Conservation (phyloP, 129 eudicot genomes). For the Calendula officinalis region DNA sequence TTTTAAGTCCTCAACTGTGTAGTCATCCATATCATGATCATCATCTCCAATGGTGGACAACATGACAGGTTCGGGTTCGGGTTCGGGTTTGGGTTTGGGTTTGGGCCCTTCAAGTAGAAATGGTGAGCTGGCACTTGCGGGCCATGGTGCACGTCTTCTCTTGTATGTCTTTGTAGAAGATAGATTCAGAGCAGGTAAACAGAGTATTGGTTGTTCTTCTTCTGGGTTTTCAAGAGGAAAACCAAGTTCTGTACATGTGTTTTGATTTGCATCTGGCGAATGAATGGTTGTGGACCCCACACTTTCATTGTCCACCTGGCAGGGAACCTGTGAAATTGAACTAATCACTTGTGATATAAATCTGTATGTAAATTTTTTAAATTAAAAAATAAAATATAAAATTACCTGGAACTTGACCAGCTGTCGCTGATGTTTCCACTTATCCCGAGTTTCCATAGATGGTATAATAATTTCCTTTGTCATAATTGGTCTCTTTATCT, state of each 20-base stretch:
- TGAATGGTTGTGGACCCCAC: conserved; percentile 21
- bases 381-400: neutral
- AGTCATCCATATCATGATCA: conserved; percentile 18
- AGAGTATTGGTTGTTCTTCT: neutral
- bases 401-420: conserved; percentile 32
- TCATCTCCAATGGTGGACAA: conserved; percentile 1
- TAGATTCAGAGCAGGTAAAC: neutral
- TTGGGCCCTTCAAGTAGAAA: conserved; percentile 18
- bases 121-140: conserved; percentile 21
- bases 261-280: conserved; percentile 17
- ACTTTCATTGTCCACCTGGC: conserved; percentile 40
- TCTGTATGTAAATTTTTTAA: neutral
- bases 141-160: conserved; percentile 19
- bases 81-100: neutral
- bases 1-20: conserved; percentile 31
- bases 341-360: neutral
- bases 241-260: neutral
- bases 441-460: conserved; percentile 24
- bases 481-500: conserved; percentile 18
- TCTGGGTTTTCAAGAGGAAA: conserved; percentile 18
- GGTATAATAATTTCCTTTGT: conserved; percentile 19
- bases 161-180: conserved; percentile 25
- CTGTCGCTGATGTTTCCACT: conserved; percentile 19
- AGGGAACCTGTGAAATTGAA: conserved; percentile 17
- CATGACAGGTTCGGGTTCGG: too few relatives aligned